Base-by-base conservation (phyloP, 2,329 filamentous ascomycete genomes). In the Colletotrichum viniferum region DNA sequence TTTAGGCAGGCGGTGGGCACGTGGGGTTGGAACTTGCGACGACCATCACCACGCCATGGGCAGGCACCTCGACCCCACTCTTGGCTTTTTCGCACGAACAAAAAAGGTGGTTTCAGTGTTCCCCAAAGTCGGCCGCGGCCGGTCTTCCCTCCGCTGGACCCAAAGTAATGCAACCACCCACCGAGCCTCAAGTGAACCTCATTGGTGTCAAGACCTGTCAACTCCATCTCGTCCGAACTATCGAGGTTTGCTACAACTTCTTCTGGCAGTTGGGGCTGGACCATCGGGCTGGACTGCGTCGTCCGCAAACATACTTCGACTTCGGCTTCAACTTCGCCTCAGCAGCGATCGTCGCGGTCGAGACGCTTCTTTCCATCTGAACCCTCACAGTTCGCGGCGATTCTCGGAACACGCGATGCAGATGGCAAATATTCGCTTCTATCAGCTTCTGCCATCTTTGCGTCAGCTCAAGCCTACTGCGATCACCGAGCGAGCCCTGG, bases 11-110 rank as follows among this genome's bases (percentile, higher is more conserved):
- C 61, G 71, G 69, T 71, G 64, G 56, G 61, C 52, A 71, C 60
- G 71, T 75, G 71, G 71, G 71, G 65, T 38, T 21, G 28, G n/a
- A 13, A 38, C 56, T 73, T 68, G 73, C 63, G 63, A 74, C 32
- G 32, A 43, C 55, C 18, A 69, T 58, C 32, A 60, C 43, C 66
- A 28, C 30, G 43, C 48, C n/a, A 48, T 48, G 18, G 38, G 38
- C 38, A 48, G 38, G 38, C 38, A 48, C n/a, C 24, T 26, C 4
- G 32, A 63, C 60, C 60, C 60, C 60, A 63, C 60, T 32, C 26
- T 58, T 58, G 55, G 55, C 55, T 26, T 26, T 16, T 30, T 58
- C 55, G 21, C 55, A 48, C 38, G 38, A 48, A 21, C 38, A 48
- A 58, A 58, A 58, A 58, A 28, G 55, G 55, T 52, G 43, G n/a